Percentiles rank a stretch among this genome's conserved stretches.
Conservation (phyloP, 805 yeast species). For the Candida nanaspora region DNA sequence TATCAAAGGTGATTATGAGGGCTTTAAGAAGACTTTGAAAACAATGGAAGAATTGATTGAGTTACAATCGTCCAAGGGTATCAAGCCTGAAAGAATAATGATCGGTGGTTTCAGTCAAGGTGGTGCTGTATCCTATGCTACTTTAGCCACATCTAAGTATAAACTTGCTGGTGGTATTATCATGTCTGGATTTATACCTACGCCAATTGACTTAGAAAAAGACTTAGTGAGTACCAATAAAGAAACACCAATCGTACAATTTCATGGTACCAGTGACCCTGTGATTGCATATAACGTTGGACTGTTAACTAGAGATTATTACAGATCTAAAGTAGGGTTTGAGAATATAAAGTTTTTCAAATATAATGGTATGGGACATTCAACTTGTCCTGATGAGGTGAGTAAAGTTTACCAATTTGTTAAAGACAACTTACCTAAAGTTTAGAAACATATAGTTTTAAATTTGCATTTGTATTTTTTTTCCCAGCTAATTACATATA, state of each 20-base stretch:
- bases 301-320: slow-evolving; percentile 31
- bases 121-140: slow-evolving; percentile 61
- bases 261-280: slow-evolving; percentile 74
- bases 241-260: slow-evolving; percentile 68
- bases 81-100: slow-evolving; percentile 53
- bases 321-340: slow-evolving; percentile 31
- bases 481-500: too few relatives aligned
- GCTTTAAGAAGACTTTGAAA: slow-evolving; percentile 39
- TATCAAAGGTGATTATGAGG: slow-evolving; percentile 31
- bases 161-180: slow-evolving; percentile 69
- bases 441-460: too few relatives aligned
- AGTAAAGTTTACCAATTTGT: background rate
- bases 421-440: background rate
- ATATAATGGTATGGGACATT: slow-evolving; percentile 57
- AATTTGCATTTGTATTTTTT: too few relatives aligned
- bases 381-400: slow-evolving; percentile 57
- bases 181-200: slow-evolving; percentile 60
- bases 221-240: slow-evolving; percentile 30
- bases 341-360: slow-evolving; percentile 34
- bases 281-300: slow-evolving; percentile 38
- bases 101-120: slow-evolving; percentile 92
- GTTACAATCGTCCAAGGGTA: slow-evolving; percentile 41
- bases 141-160: slow-evolving; percentile 38
- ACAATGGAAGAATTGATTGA: slow-evolving; percentile 34
- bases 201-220: slow-evolving; percentile 14